A percentile compares a stretch with the other conserved stretches of the same genome.
Conservation (phyloP, 2,329 filamentous ascomycete species). For the Podosphaera aphanis region DNA sequence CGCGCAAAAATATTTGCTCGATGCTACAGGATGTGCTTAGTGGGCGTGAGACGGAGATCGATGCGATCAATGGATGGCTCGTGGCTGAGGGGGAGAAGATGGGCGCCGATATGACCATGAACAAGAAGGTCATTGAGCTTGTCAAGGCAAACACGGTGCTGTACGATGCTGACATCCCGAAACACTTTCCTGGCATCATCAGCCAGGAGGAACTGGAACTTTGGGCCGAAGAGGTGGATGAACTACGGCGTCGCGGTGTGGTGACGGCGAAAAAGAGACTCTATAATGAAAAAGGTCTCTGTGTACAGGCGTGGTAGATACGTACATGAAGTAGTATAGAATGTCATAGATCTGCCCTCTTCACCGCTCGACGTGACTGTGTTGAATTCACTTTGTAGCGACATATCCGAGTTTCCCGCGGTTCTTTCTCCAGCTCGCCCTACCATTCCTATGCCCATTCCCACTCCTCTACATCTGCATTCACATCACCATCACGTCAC, state of each 20-base stretch:
- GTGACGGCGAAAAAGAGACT: not conserved
- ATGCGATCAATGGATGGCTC: conserved; percentile 36
- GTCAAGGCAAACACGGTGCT: conserved; percentile 19
- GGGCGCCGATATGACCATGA: conserved; percentile 17
- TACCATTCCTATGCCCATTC: not conserved
- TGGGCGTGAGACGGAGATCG: conserved; percentile 29
- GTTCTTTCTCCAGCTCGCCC: too few relatives aligned
- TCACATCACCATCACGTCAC: not conserved
- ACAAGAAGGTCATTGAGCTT: conserved; percentile 21
- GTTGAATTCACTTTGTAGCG: not conserved
- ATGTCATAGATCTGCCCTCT: not conserved
- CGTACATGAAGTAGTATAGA: too few relatives aligned
- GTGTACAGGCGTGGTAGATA: not conserved
- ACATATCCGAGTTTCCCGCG: not conserved
- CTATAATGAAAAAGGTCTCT: not conserved
- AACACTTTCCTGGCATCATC: conserved; percentile 2
- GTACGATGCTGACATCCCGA: conserved; percentile 13
- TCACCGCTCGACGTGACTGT: not conserved
- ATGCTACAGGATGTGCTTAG: conserved; percentile 36
- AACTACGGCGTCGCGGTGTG: not conserved
- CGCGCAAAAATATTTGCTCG: conserved; percentile 31
- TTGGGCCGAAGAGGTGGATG: not conserved
- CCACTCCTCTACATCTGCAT: not conserved
- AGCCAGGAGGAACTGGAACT: not conserved
- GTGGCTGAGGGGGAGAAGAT: conserved; percentile 8